Base-by-base conservation (phyloP, 2,329 filamentous ascomycete genomes). In the Colletotrichum tofieldiae region DNA sequence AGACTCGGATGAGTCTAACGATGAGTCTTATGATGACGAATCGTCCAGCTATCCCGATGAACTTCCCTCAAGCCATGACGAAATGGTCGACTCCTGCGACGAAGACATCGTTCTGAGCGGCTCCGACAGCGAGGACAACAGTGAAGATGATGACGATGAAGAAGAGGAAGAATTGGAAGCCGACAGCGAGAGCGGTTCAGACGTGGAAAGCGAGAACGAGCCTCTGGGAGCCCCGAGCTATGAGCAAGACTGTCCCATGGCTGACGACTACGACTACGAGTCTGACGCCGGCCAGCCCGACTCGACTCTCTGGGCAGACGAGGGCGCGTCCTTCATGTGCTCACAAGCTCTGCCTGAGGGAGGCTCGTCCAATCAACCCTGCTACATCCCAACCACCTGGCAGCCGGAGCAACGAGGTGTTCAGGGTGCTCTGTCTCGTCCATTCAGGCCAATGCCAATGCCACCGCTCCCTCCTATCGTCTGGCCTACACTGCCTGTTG, bases 81-180 rank as follows among this genome's bases (percentile, higher is more conserved):
- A 60, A 9, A 35, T 60, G 35, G 37, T 32, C 3, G 43, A 45
- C 52, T 41, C 59, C 26, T 49, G 47, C 47, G 71, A 73, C 4
- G 67, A 73, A 20, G 67, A 70, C 6, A 71, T 71, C 39, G 61
- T 26, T 9, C 54, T 73, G 5, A 71, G 67, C 37, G 67, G 58
- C 41, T 71, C 77, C 9, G 83, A 84, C 23, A 71, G 76, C 2
- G 79, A 82, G 43, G 78, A 78, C 29, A 68, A 75, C 0, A 75
- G 74, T 32, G 79, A 77, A 37, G 78, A 79, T 18, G 76, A 58
- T 18, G 35, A 41, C 6, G 12, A 26, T 29, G 79, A 77, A 35
- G 78, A 79, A 26, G 76, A 79, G 8, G 77, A 80, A 23, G 65
- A 66, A 6, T n/a, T 55, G 18, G 73, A 74, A 9, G 55, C 52